These are phyloP conservation scores for Prunus armeniaca DNA, from an alignment of 306 rosid species.

Conservation along the genomic window DNA sequence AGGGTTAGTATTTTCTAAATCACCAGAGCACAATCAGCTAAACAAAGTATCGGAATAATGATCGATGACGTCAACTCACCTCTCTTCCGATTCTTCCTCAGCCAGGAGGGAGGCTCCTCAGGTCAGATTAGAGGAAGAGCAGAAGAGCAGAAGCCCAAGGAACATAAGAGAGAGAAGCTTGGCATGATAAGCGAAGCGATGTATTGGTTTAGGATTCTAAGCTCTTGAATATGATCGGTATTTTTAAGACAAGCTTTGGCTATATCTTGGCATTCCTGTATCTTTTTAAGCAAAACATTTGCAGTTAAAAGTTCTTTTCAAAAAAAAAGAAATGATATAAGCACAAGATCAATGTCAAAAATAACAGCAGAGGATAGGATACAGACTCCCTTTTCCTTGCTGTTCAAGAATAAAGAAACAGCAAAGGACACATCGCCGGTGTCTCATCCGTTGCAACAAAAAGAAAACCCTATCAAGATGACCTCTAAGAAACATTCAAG, in stretches of 20 bases:
- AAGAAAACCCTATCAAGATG: too few relatives aligned
- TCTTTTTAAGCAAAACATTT: too few relatives aligned
- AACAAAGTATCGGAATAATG: constrained; percentile 37
- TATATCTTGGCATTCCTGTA: background rate
- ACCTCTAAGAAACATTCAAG: too few relatives aligned
- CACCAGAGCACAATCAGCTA: background rate
- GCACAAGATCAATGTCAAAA: too few relatives aligned
- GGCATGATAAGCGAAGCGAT: background rate
- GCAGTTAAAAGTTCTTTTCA: too few relatives aligned
- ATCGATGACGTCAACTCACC: constrained; percentile 95
- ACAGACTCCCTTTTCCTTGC: too few relatives aligned
- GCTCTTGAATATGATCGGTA: background rate
- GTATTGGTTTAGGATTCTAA: background rate
- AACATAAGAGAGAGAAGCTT: constrained; percentile 57
- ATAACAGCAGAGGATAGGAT: too few relatives aligned
- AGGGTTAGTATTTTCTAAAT: constrained; percentile 45
- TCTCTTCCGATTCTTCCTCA: constrained; percentile 93
- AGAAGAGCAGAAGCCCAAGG: constrained; percentile 93
- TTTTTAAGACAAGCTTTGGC: background rate
- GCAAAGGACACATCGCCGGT: too few relatives aligned
- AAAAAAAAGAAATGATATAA: too few relatives aligned
- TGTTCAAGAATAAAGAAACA: too few relatives aligned
- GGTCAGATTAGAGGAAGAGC: constrained; percentile 68
- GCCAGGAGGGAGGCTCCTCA: constrained; percentile 93
- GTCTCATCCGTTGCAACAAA: too few relatives aligned